Evolutionary conservation across 176 grass and related monocot genomes (phyloP), one percentile per base, ranked within the genome.

Genomic region (Carex littledalei): DNA sequence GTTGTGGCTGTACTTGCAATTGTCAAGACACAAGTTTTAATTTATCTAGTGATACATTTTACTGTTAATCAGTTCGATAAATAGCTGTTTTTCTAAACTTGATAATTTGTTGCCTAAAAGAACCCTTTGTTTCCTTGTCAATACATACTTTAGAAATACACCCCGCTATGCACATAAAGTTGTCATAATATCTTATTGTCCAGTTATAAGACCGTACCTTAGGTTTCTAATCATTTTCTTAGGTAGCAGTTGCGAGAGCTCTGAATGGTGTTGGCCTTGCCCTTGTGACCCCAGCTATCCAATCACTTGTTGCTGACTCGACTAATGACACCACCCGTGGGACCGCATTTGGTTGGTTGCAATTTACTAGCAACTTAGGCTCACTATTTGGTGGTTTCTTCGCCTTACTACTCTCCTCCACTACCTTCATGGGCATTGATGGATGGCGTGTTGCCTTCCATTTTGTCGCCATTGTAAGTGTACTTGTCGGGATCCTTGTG

Each of bases 381-480:
- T 91, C 92, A 11, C 84, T 98, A 37, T 72, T 94, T 2, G 95
- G 95, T 0, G 83, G 91, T 12, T 65, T 93, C 78, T 98, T 93
- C 41, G 85, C 87, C 29, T 63, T 98, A 6, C 65, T 90, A 41
- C 79, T 98, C 52, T 87, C 92, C 21, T 91, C 92, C 3, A 91
- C 89, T 52, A 90, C 92, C 53, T 22, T 93, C 87, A 80, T 91
- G 82, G 90, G 92, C 5, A 82, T 98, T 3, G 87, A 91, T 0
- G 92, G 95, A 17, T 94, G 92, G 95, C 90, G 91, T 6, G 8
- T 94, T 41, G 95, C 92, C 18, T 98, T 98, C 59, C 88, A 93
- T 82, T 69, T 93, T 1, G 90, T 94, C 3, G 95, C 86, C n/a
- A 77, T 93, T 22, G 74, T 98, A 56, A 91, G 92, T 21, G 86